These are phyloP conservation scores for Bruguiera sexangula DNA, from an alignment of 345 rosid genomes.

Conservation along the genomic window DNA sequence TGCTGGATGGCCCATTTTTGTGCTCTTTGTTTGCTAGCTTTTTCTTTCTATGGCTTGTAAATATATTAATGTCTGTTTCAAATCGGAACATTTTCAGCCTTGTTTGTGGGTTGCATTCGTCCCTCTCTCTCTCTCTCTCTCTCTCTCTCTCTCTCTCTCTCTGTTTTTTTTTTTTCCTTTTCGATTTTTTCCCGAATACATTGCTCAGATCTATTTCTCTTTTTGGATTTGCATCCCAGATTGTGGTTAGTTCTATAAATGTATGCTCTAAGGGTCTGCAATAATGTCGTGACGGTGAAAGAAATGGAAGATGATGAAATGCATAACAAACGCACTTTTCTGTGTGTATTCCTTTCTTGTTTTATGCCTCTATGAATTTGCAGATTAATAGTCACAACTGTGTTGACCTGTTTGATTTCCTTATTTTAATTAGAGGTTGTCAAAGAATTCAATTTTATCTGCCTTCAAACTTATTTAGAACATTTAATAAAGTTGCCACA, in stretches of 20 bases:
- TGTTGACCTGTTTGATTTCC: constrained; percentile 14
- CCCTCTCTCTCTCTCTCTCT: constrained; percentile 19
- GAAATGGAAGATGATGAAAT: constrained; percentile 5
- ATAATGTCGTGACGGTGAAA: constrained; percentile 4
- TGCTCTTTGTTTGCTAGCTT: not conserved
- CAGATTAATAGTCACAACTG: constrained; percentile 2
- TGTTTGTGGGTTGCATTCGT: constrained; percentile 9
- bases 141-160: too few species aligned
- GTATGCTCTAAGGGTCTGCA: constrained; percentile 4
- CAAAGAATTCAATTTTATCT: not conserved
- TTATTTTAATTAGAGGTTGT: constrained; percentile 4
- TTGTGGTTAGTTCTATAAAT: not conserved
- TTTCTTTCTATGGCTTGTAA: constrained; percentile 11
- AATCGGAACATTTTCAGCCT: constrained; percentile 19
- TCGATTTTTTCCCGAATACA: not conserved
- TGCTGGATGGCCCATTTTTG: not conserved
- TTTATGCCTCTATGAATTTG: not conserved
- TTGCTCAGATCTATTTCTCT: constrained; percentile 6
- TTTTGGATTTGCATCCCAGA: constrained; percentile 8
- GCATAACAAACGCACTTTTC: not conserved
- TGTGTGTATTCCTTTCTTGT: not conserved
- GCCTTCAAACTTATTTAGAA: too few species aligned
- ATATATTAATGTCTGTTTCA: constrained; percentile 4
- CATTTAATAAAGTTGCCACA: not conserved
- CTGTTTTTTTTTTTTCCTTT: not conserved